Evolutionary conservation across 305 asterid genomes (phyloP).

Genomic region (Fraxinus albicans): DNA sequence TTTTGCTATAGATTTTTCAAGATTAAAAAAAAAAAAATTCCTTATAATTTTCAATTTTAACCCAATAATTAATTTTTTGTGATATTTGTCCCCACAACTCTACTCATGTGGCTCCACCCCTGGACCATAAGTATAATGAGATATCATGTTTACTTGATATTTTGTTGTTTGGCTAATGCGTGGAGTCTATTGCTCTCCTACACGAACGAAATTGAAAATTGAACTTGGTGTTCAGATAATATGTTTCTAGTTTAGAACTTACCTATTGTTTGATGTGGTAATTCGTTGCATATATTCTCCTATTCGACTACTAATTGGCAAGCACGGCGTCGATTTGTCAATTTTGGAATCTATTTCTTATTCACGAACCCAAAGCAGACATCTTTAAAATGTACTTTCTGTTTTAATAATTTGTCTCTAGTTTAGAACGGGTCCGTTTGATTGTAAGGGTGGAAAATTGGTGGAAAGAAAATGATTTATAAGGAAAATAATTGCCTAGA

Average conservation of each 20-base stretch:
- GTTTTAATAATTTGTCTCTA: neutral
- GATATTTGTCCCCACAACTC: too few relatives aligned
- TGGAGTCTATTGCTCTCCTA: neutral
- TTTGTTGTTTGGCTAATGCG: neutral
- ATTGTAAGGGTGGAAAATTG: too few relatives aligned
- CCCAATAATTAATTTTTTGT: too few relatives aligned
- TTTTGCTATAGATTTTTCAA: too few relatives aligned
- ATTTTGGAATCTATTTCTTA: neutral
- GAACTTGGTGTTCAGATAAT: neutral
- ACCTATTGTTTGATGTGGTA: neutral
- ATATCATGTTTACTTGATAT: neutral
- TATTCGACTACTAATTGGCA: too few relatives aligned
- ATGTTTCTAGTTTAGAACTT: neutral
- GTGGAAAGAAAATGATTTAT: too few relatives aligned
- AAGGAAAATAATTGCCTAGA: too few relatives aligned
- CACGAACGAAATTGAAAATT: neutral
- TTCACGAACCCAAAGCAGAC: neutral
- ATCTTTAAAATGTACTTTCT: neutral
- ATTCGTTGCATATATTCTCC: too few relatives aligned
- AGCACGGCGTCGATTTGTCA: neutral
- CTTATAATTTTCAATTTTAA: too few relatives aligned
- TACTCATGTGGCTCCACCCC: too few relatives aligned
- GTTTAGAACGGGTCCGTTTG: neutral
- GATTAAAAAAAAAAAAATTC: too few relatives aligned
- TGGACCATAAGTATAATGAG: neutral